A percentile compares a stretch with the other conserved stretches of the same genome.
Evolutionary conservation across 106 monocot species (phyloP).

Genomic region (Platanthera guangdongensis): DNA sequence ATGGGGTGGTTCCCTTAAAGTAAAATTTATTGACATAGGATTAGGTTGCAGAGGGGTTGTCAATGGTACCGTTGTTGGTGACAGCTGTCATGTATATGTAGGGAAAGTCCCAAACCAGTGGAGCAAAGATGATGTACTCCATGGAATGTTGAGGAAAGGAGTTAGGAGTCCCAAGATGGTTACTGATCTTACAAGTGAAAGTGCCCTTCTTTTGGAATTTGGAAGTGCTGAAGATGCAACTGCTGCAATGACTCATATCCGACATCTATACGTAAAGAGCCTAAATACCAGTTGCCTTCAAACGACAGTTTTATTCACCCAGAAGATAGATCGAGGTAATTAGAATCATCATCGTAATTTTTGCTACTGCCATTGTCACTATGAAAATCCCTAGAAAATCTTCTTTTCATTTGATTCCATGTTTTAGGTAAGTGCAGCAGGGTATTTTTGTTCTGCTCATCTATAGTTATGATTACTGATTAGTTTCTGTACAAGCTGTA

Average conservation of each 20-base stretch:
- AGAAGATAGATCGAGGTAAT: constrained; percentile 18
- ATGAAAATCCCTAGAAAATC: background rate
- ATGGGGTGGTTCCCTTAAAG: constrained; percentile 52
- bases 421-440: background rate
- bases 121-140: constrained; percentile 69
- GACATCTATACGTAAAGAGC: constrained; percentile 26
- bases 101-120: constrained; percentile 47
- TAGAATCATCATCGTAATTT: background rate
- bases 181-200: constrained; percentile 59
- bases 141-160: constrained; percentile 35
- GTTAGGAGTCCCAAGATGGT: constrained; percentile 38
- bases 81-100: constrained; percentile 75
- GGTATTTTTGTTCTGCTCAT: background rate
- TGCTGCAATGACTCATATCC: constrained; percentile 44
- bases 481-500: constrained; percentile 2
- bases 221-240: constrained; percentile 66
- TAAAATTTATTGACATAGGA: constrained; percentile 77
- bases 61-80: constrained; percentile 58
- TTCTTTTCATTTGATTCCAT: background rate
- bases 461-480: background rate
- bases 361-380: background rate
- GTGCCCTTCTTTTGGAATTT: constrained; percentile 76
- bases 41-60: constrained; percentile 60
- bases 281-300: constrained; percentile 11
- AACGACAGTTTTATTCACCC: constrained; percentile 5